Percentiles rank a stretch among this genome's conserved stretches.
Conservation (phyloP, 2,329 filamentous ascomycete genomes). For the Arthrobotrys musiformis region DNA sequence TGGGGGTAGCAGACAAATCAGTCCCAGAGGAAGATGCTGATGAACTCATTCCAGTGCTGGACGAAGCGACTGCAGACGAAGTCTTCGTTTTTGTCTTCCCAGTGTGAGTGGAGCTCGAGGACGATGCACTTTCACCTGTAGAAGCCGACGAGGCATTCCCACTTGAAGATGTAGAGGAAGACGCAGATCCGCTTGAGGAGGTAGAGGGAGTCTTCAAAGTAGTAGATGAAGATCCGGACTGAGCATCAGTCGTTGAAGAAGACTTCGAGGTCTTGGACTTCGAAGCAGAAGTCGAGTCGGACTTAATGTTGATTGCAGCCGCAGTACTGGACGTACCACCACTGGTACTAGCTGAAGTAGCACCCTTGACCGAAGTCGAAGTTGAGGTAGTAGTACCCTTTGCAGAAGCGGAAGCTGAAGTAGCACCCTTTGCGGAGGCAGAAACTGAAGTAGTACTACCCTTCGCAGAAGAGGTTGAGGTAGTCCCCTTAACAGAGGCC, state of each 20-base stretch:
- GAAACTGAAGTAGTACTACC: not conserved
- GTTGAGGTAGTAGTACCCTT: not conserved
- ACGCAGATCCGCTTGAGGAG: not conserved
- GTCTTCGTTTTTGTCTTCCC: constrained; percentile 8
- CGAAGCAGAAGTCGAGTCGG: not conserved
- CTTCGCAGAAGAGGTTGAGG: not conserved
- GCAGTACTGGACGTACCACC: not conserved
- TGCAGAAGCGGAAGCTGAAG: not conserved
- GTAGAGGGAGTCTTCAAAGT: not conserved
- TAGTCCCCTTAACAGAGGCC: not conserved
- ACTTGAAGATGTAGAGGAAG: not conserved
- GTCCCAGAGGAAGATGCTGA: not conserved
- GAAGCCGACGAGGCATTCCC: not conserved
- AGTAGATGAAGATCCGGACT: not conserved
- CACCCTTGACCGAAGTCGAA: not conserved
- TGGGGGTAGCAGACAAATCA: not conserved
- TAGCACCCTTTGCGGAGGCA: not conserved
- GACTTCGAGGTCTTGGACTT: not conserved
- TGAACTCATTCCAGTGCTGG: not conserved
- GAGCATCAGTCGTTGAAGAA: not conserved
- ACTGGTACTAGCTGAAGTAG: not conserved
- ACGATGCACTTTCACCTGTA: not conserved
- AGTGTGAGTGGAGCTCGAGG: not conserved
- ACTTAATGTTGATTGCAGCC: not conserved
- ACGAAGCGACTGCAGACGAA: not conserved